Evolutionary conservation across 1,284 basidiomycete genomes (phyloP).

Genomic region (Apiotrichum veenhuisii): DNA sequence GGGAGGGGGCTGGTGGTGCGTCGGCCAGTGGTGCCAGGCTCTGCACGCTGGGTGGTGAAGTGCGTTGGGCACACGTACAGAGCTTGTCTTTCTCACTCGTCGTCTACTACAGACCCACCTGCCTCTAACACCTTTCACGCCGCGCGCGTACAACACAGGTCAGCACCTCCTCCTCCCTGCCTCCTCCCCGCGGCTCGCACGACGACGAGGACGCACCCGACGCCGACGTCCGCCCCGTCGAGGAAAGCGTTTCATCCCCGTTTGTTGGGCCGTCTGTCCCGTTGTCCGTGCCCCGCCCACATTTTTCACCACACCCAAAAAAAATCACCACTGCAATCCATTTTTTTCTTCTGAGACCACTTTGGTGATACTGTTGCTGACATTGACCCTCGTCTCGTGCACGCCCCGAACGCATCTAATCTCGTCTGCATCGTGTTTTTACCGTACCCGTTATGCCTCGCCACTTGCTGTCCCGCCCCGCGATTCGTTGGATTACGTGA

Average conservation of each 20-base stretch:
- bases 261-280: too few relatives aligned
- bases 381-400: neutral
- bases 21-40: neutral
- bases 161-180: slow-evolving; percentile 8
- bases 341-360: neutral
- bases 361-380: neutral
- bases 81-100: slow-evolving; percentile 6
- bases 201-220: too few relatives aligned
- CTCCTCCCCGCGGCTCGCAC: neutral
- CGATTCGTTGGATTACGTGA: neutral
- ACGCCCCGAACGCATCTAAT: neutral
- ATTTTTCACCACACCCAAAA: neutral
- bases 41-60: neutral
- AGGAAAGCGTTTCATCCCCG: too few relatives aligned
- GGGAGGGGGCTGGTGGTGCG: too few relatives aligned
- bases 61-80: neutral
- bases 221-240: too few relatives aligned
- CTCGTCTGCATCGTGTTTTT: neutral
- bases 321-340: neutral
- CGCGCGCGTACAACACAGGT: slow-evolving; percentile 16
- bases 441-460: neutral
- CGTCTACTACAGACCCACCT: slow-evolving; percentile 19
- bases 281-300: too few relatives aligned
- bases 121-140: slow-evolving; percentile 4
- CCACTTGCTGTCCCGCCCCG: neutral